These are phyloP conservation scores for Amaranthus cruentus DNA, from an alignment of 148 eudicot species.

Conservation along the genomic window DNA sequence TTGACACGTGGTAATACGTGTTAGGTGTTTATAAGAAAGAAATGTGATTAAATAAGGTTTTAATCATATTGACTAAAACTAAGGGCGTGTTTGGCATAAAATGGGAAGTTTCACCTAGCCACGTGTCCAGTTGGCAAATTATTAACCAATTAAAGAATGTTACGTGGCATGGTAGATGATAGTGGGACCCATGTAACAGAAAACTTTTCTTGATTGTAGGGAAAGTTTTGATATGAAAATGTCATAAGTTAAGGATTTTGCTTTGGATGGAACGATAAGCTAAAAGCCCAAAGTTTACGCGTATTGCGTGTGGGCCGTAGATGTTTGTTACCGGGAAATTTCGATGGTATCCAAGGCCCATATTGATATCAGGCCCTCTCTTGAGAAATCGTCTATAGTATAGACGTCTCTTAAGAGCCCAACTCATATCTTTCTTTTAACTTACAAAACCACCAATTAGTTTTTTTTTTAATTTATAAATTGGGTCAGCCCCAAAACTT, in stretches of 20 bases:
- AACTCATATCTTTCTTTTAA: no score
- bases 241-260: background rate
- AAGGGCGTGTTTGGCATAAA: constrained; percentile 16
- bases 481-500: no score
- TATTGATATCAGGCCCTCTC: background rate
- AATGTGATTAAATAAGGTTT: constrained; percentile 1
- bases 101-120: constrained; percentile 20
- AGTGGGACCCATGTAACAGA: constrained; percentile 4
- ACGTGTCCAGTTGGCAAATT: constrained; percentile 15
- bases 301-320: constrained; percentile 23
- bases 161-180: constrained; percentile 16
- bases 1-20: constrained; percentile 32
- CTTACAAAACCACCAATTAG: no score
- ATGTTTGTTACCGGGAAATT: background rate
- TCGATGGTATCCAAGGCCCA: constrained; percentile 18
- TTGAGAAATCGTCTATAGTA: no score
- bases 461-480: no score
- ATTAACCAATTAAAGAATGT: constrained; percentile 7
- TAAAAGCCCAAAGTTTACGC: constrained; percentile 25
- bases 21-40: constrained; percentile 7
- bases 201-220: constrained; percentile 20
- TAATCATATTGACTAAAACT: constrained; percentile 1
- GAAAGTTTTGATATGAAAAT: background rate
- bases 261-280: background rate
- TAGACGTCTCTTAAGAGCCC: no score